phyloP scores from a whole-genome alignment of 768 basidiomycete species.

The Lactarius quietus region DNA sequence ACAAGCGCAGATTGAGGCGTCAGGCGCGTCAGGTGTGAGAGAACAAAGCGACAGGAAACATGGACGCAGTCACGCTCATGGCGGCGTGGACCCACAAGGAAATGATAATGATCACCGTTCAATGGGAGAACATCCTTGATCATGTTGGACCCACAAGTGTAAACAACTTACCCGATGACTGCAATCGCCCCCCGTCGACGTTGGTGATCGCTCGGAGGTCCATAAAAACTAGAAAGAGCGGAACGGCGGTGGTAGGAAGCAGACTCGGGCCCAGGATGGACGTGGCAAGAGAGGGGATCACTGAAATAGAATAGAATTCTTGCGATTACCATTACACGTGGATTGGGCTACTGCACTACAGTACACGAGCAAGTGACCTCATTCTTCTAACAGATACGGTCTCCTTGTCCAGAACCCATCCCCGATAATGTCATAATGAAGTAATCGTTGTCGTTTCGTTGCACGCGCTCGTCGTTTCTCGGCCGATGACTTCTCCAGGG shows the following conservation, averaged over 20 bases:
- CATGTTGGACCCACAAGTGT: constrained; percentile 24
- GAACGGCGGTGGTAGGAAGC: background rate
- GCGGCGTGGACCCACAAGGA: background rate
- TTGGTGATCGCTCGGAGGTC: constrained; percentile 22
- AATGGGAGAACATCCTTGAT: background rate
- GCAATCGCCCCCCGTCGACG: constrained; percentile 18
- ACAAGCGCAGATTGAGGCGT: background rate
- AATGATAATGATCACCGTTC: background rate
- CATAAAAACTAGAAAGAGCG: constrained; percentile 9
- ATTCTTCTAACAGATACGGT: constrained; percentile 48
- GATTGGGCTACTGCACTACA: background rate
- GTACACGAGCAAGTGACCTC: constrained; percentile 15
- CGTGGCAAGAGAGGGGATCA: constrained; percentile 2
- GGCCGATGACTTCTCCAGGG: background rate
- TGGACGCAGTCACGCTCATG: background rate
- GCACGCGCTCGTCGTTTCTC: background rate
- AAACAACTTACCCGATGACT: constrained; percentile 23
- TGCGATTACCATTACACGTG: background rate
- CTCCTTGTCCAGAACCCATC: constrained; percentile 75
- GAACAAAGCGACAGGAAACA: background rate
- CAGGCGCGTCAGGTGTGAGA: background rate
- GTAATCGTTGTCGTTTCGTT: constrained; percentile 36
- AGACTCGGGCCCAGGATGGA: background rate
- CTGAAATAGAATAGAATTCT: background rate
- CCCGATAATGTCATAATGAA: constrained; percentile 83